Evolutionary conservation across 371 early-diverging fungal species (phyloP), one percentile per base, ranked within the genome.

Genomic region (Gilbertella persicaria): DNA sequence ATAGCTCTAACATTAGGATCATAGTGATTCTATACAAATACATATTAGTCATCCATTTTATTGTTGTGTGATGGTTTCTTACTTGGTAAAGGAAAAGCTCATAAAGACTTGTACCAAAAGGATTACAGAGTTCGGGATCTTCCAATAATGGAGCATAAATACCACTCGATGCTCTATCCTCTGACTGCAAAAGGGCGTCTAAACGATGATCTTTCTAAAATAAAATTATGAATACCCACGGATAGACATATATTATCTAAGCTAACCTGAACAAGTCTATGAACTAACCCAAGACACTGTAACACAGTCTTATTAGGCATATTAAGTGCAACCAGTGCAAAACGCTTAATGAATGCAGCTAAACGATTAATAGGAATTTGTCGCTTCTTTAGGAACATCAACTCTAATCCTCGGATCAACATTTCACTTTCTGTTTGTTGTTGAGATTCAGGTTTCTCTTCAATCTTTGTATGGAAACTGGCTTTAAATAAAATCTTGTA

Each of bases 41-140:
- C 2, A 29, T 5, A 29, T 53, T 52, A 29, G 19, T 20, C 9
- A 13, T 13, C n/a, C 16, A 20, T 24, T 37, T 43, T 43, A 20
- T 39, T 24, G 2, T 25, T 17, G 39, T 16, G 19, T 14, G 14
- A 23, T 17, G 5, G 16, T 35, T 12, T 45, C 47, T 62, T 80
- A 88, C 88, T 82, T 84, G 77, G 55, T 91, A 82, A 50, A 87
- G 77, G 54, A 80, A 80, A 36, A 93, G 68, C 62, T 96, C 96
- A 75, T 89, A 94, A 35, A 95, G 56, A 66, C 86, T 91, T 12
- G 95, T 87, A 5, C 92, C 91, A 71, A 92, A 90, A 4, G 97
- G 94, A 58, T 96, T 96, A 65, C 93, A 93, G 58, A 95, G 79
- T 53, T 96, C 95, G 2, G 95, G 93, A 57, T 96, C 96, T 60